Percentiles rank a stretch among this genome's conserved stretches.
These are phyloP conservation scores for Penicillium lividum DNA, from an alignment of 495 filamentous ascomycete genomes.

Conservation along the genomic window DNA sequence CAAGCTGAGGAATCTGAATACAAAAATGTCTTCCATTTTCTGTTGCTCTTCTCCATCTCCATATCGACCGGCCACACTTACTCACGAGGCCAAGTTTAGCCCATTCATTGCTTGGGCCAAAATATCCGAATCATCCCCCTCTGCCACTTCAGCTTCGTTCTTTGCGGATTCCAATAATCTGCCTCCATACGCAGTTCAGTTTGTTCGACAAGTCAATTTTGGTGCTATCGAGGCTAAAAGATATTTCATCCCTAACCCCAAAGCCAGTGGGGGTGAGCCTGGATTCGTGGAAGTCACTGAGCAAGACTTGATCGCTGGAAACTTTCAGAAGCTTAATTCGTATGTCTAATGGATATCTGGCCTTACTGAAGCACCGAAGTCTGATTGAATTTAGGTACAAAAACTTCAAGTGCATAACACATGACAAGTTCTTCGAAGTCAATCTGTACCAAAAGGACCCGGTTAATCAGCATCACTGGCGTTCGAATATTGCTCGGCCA, in stretches of 20 bases:
- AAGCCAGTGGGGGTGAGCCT: not conserved
- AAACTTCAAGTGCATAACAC: constrained; percentile 14
- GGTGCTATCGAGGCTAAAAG: constrained; percentile 13
- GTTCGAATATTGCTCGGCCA: constrained; percentile 14
- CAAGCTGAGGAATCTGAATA: too few species aligned
- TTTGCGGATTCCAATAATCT: not conserved
- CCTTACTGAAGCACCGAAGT: not conserved
- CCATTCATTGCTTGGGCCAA: constrained; percentile 12
- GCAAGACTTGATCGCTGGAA: constrained; percentile 11
- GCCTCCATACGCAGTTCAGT: constrained; percentile 7
- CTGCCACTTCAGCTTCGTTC: constrained; percentile 4
- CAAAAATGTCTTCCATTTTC: constrained; percentile 12
- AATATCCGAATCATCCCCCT: constrained; percentile 7
- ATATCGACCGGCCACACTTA: constrained; percentile 5
- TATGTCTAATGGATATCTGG: not conserved
- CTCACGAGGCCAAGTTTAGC: constrained; percentile 12
- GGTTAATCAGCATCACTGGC: constrained; percentile 14
- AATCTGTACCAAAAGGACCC: constrained; percentile 18
- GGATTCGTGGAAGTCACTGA: constrained; percentile 14
- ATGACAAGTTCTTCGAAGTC: constrained; percentile 18
- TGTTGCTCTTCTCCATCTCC: constrained; percentile 11
- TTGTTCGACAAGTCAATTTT: constrained; percentile 17
- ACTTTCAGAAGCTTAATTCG: constrained; percentile 18
- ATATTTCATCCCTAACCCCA: constrained; percentile 11
- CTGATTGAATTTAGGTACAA: constrained; percentile 9